phyloP scores from a whole-genome alignment of 176 grass and related monocot genomes.

The Aegilops longissima region DNA sequence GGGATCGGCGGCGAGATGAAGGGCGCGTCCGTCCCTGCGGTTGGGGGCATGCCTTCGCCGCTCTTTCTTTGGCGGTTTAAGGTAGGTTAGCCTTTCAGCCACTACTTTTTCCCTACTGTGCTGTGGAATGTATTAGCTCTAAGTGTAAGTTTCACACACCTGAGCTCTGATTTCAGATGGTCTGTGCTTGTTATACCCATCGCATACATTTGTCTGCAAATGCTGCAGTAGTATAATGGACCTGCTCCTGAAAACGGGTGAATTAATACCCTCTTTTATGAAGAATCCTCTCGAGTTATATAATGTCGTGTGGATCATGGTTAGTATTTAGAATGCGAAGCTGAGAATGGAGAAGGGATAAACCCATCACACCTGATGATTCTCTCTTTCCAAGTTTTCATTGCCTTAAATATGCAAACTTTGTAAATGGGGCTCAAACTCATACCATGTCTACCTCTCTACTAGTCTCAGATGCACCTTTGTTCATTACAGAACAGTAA shows the following conservation, averaged over 20 bases:
- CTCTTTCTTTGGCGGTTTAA: constrained; percentile 91
- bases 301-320: background rate
- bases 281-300: background rate
- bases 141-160: background rate
- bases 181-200: background rate
- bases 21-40: constrained; percentile 50
- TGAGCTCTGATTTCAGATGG: background rate
- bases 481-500: background rate
- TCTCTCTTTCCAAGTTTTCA: background rate
- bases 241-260: background rate
- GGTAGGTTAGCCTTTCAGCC: constrained; percentile 34
- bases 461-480: background rate
- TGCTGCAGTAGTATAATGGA: background rate
- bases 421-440: background rate
- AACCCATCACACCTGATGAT: background rate
- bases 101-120: background rate
- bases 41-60: constrained; percentile 75
- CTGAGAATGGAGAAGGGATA: background rate
- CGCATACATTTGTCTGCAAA: background rate
- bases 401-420: background rate
- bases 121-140: background rate
- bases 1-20: constrained; percentile 62
- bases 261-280: background rate
- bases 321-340: background rate
- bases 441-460: background rate